A percentile compares a stretch with the other conserved stretches of the same genome.
Evolutionary conservation across 2,329 filamentous ascomycete species (phyloP).

Genomic region (Fusarium mundagurra): DNA sequence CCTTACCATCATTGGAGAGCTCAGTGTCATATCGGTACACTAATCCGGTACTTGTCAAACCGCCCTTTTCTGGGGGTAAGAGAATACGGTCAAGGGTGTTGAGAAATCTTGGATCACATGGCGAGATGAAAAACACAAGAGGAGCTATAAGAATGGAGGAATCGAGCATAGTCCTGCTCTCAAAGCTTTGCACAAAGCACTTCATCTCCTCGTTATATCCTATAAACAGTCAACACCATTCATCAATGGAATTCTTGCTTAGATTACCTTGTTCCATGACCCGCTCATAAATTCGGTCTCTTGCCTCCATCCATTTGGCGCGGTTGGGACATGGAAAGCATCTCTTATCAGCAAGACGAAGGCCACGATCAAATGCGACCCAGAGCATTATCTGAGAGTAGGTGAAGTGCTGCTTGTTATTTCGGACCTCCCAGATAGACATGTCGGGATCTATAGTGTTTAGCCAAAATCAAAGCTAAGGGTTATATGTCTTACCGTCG

Average conservation of each 20-base stretch:
- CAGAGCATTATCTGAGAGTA: constrained; percentile 88
- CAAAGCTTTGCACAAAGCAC: constrained; percentile 80
- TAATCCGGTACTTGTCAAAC: constrained; percentile 77
- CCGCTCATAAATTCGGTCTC: constrained; percentile 77
- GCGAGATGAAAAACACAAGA: constrained; percentile 81
- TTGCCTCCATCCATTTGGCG: constrained; percentile 69
- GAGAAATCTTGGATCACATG: constrained; percentile 79
- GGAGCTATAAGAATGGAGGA: constrained; percentile 80
- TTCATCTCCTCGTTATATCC: constrained; percentile 77
- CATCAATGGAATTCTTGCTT: not conserved
- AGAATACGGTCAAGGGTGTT: constrained; percentile 78
- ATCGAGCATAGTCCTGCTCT: constrained; percentile 75
- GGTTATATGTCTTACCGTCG: constrained; percentile 53
- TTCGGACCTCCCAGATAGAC: constrained; percentile 86
- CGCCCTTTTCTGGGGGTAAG: constrained; percentile 76
- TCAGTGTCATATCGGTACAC: constrained; percentile 80
- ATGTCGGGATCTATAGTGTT: constrained; percentile 69
- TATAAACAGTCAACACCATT: constrained; percentile 36
- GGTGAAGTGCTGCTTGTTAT: constrained; percentile 78
- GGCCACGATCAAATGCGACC: constrained; percentile 80
- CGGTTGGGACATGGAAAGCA: constrained; percentile 79
- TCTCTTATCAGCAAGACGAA: constrained; percentile 78
- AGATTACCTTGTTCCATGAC: constrained; percentile 74
- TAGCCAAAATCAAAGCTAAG: not conserved
- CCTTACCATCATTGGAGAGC: constrained; percentile 73